phyloP scores from a whole-genome alignment of 1,284 basidiomycete genomes.

The Kalmanozyma brasiliensis region DNA sequence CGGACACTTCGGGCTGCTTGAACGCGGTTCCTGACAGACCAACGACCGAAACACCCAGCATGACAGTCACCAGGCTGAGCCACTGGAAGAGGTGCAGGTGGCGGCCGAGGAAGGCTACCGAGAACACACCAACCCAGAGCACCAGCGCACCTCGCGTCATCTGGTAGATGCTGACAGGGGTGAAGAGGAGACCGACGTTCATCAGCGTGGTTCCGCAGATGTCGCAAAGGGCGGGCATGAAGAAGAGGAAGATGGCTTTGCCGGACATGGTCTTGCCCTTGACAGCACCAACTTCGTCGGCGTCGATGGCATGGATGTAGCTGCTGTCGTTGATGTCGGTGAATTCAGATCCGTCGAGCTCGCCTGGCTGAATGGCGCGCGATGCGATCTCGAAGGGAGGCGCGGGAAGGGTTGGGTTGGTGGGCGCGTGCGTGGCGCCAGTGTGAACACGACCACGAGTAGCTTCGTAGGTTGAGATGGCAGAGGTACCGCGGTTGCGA shows the following conservation, averaged over 20 bases:
- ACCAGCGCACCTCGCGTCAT: slow-evolving; percentile 97
- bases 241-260: slow-evolving; percentile 72
- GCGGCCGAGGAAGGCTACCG: slow-evolving; percentile 84
- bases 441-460: slow-evolving; percentile 38
- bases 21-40: slow-evolving; percentile 79
- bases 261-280: slow-evolving; percentile 42
- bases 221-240: slow-evolving; percentile 87
- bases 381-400: slow-evolving; percentile 47
- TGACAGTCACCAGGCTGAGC: slow-evolving; percentile 89
- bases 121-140: slow-evolving; percentile 92
- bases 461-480: slow-evolving; percentile 43
- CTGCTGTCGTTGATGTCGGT: slow-evolving; percentile 32
- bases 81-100: slow-evolving; percentile 72
- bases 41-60: slow-evolving; percentile 87
- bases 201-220: slow-evolving; percentile 90
- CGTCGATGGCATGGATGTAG: slow-evolving; percentile 34
- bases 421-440: slow-evolving; percentile 46
- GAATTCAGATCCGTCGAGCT: slow-evolving; percentile 32
- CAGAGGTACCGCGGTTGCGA: slow-evolving; percentile 16
- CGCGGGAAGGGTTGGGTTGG: slow-evolving; percentile 27
- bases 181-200: slow-evolving; percentile 93
- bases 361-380: slow-evolving; percentile 41
- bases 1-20: slow-evolving; percentile 30
- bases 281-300: slow-evolving; percentile 34
- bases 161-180: slow-evolving; percentile 93